A percentile compares a stretch with the other conserved stretches of the same genome.
Conservation (phyloP, 78 protist genomes). For the Cavenderia fasciculata region DNA sequence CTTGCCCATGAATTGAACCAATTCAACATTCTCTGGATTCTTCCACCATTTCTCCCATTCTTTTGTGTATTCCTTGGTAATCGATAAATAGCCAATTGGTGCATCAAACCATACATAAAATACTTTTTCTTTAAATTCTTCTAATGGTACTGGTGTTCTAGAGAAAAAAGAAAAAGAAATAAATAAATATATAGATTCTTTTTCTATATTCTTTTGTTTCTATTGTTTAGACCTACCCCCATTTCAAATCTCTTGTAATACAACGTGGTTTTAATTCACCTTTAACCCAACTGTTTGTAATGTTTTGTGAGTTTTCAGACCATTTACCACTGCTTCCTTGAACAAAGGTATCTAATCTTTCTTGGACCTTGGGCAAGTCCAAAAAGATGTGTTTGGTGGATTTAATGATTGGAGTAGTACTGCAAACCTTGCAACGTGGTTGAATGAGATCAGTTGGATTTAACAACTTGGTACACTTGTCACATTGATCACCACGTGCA, state of each 20-base stretch:
- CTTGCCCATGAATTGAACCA: constrained; percentile 93
- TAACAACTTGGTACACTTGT: constrained; percentile 83
- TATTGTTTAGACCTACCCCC: constrained; percentile 93
- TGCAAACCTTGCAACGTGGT: constrained; percentile 76
- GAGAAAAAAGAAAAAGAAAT: too few relatives aligned
- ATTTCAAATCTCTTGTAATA: constrained; percentile 93
- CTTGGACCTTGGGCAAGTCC: constrained; percentile 81
- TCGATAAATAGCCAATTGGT: constrained; percentile 94
- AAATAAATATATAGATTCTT: too few relatives aligned
- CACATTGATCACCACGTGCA: constrained; percentile 97
- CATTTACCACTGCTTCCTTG: constrained; percentile 17
- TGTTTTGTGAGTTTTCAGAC: constrained; percentile 56
- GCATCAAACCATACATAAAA: constrained; percentile 97
- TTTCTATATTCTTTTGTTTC: too few relatives aligned
- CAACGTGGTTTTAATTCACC: constrained; percentile 87
- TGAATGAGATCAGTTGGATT: constrained; percentile 82
- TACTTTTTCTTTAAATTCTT: constrained; percentile 83
- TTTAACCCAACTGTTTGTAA: constrained; percentile 80
- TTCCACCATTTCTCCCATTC: constrained; percentile 93
- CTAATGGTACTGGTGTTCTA: constrained; percentile 85
- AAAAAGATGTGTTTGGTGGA: constrained; percentile 85
- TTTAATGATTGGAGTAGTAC: constrained; percentile 64
- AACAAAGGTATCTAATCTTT: constrained; percentile 44
- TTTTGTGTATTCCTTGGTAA: constrained; percentile 87
- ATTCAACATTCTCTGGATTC: constrained; percentile 87